A percentile compares a stretch with the other conserved stretches of the same genome.
Evolutionary conservation across 129 eudicot species (phyloP).

Genomic region (Kitagawia praeruptora): DNA sequence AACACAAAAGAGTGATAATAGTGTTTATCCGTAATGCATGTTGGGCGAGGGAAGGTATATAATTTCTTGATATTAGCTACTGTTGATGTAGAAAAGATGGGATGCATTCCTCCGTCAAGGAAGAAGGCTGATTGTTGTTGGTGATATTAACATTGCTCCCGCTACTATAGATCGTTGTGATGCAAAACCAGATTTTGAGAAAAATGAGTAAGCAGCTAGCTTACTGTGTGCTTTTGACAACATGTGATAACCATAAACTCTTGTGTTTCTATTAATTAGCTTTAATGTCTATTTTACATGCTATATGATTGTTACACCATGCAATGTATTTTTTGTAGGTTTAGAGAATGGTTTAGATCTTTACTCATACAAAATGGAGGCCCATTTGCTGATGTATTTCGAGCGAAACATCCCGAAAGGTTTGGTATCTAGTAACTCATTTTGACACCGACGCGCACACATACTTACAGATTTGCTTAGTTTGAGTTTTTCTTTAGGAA

Average conservation of each 20-base stretch:
- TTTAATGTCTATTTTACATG: neutral
- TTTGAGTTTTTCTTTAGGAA: constrained; percentile 32
- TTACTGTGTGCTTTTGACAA: neutral
- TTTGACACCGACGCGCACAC: neutral
- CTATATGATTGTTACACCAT: neutral
- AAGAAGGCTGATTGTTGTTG: constrained; percentile 74
- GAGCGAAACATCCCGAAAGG: constrained; percentile 95
- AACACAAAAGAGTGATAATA: neutral
- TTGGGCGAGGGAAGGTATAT: neutral
- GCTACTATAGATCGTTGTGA: constrained; percentile 91
- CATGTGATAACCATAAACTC: neutral
- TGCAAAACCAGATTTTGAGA: constrained; percentile 94
- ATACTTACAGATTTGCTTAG: neutral
- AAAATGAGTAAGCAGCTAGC: constrained; percentile 69
- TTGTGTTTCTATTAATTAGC: neutral
- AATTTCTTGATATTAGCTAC: constrained; percentile 11
- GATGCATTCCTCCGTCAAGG: constrained; percentile 59
- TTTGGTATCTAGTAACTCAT: constrained; percentile 12
- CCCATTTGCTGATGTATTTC: constrained; percentile 63
- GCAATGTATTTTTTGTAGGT: constrained; percentile 43
- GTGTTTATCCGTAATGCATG: neutral
- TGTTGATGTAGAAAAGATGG: constrained; percentile 88
- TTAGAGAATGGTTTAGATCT: constrained; percentile 91
- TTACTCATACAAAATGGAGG: constrained; percentile 74
- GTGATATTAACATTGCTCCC: constrained; percentile 95